phyloP scores from a whole-genome alignment of 805 yeast species.

The Hanseniaspora thailandica region DNA sequence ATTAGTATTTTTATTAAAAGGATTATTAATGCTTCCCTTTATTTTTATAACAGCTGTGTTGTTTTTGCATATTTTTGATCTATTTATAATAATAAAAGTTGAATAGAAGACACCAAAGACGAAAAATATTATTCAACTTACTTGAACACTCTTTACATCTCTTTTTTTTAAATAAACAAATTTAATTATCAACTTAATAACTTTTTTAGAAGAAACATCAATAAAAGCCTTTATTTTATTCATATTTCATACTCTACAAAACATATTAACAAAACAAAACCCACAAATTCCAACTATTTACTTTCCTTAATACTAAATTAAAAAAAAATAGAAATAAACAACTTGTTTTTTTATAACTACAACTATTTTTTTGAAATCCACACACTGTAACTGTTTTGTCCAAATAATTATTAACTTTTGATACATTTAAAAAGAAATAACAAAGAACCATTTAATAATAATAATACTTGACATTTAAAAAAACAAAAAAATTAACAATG shows the following conservation, averaged over 20 bases:
- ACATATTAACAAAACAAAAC: neutral
- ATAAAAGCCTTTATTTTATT: neutral
- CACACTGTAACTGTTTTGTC: too few relatives aligned
- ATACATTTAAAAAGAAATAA: neutral
- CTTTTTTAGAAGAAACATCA: too few relatives aligned
- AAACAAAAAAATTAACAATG: constrained; percentile 25
- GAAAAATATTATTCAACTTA: neutral
- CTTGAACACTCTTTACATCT: neutral
- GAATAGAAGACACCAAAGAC: neutral
- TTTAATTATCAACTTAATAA: neutral
- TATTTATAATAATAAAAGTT: too few relatives aligned
- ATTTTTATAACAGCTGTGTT: too few relatives aligned
- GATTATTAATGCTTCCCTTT: too few relatives aligned
- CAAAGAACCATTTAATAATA: neutral
- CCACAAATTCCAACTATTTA: constrained; percentile 29
- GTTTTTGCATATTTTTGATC: neutral
- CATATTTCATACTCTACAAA: neutral
- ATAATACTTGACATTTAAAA: neutral
- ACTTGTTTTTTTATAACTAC: too few relatives aligned
- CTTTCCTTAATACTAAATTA: constrained; percentile 25
- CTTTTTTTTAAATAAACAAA: neutral
- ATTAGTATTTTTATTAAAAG: neutral
- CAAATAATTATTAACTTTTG: too few relatives aligned
- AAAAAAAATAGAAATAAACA: neutral
- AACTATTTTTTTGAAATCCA: too few relatives aligned